These are phyloP conservation scores for Phascolomyces articulosus DNA, from an alignment of 371 early-diverging fungal species.

Conservation along the genomic window DNA sequence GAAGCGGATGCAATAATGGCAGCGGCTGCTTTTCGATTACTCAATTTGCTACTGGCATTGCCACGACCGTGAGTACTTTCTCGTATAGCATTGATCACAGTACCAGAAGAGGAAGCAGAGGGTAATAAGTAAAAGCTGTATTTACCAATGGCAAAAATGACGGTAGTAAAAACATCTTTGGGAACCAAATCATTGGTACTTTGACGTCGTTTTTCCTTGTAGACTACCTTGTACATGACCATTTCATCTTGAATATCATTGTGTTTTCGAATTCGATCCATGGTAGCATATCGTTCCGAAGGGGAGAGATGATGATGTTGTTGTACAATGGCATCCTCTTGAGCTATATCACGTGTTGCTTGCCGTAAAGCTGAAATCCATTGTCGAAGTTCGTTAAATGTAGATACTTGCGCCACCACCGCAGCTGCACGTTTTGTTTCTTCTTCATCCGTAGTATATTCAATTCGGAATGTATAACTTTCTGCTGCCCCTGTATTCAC, in stretches of 20 bases:
- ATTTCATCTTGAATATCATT: conserved; percentile 33
- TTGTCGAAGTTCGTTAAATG: background rate
- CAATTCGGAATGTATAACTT: conserved; percentile 1
- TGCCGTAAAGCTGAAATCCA: conserved; percentile 19
- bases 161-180: conserved; percentile 33
- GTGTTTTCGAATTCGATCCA: conserved; percentile 38
- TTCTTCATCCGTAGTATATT: background rate
- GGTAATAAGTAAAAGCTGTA: conserved; percentile 45
- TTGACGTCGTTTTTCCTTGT: conserved; percentile 30
- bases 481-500: background rate
- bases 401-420: background rate
- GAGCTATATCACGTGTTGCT: conserved; percentile 23
- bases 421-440: background rate
- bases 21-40: background rate
- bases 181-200: conserved; percentile 7
- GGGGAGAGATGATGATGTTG: background rate
- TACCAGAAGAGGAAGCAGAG: background rate
- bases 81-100: conserved; percentile 9
- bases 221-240: conserved; percentile 38
- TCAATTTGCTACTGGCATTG: background rate
- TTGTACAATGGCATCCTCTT: conserved; percentile 8
- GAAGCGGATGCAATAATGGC: background rate
- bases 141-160: conserved; percentile 44
- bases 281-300: conserved; percentile 24
- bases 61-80: background rate